A percentile compares a stretch with the other conserved stretches of the same genome.
Evolutionary conservation across 75 land plant species (phyloP).

Genomic region (Pseudotsuga menziesii): DNA sequence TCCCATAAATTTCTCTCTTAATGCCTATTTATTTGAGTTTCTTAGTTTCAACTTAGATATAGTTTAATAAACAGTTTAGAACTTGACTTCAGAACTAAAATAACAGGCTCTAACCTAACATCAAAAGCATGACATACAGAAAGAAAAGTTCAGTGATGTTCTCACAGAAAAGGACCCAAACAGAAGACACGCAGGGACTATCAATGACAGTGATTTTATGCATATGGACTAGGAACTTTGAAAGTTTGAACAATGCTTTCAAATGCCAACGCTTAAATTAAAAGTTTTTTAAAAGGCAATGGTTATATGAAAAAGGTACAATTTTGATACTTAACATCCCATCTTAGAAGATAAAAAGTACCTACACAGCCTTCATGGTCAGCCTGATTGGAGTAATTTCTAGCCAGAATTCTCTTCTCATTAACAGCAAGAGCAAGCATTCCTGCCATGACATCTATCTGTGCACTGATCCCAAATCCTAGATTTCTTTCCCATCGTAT

Average conservation of each 20-base stretch:
- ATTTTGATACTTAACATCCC: background rate
- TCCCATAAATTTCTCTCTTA: background rate
- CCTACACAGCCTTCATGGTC: conserved; percentile 86
- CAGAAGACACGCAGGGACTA: background rate
- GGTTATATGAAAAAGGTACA: background rate
- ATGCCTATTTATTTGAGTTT: no score
- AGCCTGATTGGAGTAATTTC: conserved; percentile 72
- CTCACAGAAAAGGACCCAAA: background rate
- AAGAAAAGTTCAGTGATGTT: background rate
- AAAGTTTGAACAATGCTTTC: no score
- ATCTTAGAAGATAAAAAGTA: conserved; percentile 11
- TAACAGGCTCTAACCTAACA: background rate
- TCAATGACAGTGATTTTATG: background rate
- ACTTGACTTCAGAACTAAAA: background rate
- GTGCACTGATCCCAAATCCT: conserved; percentile 89
- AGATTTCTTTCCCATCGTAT: conserved; percentile 71
- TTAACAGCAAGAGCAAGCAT: conserved; percentile 78
- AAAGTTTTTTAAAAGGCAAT: background rate
- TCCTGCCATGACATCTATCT: conserved; percentile 70
- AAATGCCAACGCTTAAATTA: background rate
- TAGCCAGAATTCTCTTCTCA: conserved; percentile 73
- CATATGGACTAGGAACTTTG: background rate
- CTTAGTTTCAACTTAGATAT: no score
- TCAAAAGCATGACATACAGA: background rate
- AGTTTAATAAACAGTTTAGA: background rate